A percentile compares a stretch with the other conserved stretches of the same genome.
These are phyloP conservation scores for Entomortierella lignicola DNA, from an alignment of 192 early-diverging fungal genomes.

Conservation along the genomic window DNA sequence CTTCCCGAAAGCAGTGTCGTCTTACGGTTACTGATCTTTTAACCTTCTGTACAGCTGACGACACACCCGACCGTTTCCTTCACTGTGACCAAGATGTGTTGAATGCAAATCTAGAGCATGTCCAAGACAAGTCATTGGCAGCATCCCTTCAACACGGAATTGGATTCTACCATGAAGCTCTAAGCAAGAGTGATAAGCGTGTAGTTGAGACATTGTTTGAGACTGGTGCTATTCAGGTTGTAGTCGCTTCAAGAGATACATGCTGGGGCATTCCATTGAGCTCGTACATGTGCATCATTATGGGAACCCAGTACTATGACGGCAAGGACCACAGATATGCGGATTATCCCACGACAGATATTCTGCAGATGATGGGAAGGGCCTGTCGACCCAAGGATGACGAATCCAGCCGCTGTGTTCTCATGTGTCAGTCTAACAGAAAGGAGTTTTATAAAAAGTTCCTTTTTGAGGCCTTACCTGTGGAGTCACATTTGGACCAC, in stretches of 20 bases:
- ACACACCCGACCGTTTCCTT: constrained; percentile 77
- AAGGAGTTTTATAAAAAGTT: constrained; percentile 99
- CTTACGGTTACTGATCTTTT: constrained; percentile 88
- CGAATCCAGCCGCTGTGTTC: constrained; percentile 79
- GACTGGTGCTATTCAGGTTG: constrained; percentile 84
- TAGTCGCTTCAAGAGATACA: constrained; percentile 90
- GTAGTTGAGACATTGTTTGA: constrained; percentile 82
- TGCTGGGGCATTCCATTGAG: constrained; percentile 92
- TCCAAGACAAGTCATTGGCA: constrained; percentile 80
- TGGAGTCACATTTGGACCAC: constrained; percentile 95
- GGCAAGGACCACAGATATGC: constrained; percentile 96
- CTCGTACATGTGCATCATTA: constrained; percentile 89
- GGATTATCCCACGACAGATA: constrained; percentile 95
- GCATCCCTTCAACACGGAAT: constrained; percentile 84
- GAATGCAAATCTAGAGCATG: constrained; percentile 65
- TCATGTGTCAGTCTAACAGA: constrained; percentile 95
- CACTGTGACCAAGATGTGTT: constrained; percentile 74
- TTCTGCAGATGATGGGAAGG: constrained; percentile 98
- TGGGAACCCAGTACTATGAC: constrained; percentile 96
- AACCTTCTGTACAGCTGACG: constrained; percentile 84
- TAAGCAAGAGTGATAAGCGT: constrained; percentile 77
- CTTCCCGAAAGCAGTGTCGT: constrained; percentile 88
- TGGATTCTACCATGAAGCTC: constrained; percentile 92
- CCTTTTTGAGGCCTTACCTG: constrained; percentile 93
- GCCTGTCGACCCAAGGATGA: constrained; percentile 77